Percentiles rank a stretch among this genome's conserved stretches.
Conservation (phyloP, 176 grass and related monocot genomes). For the Rhynchospora tenuis region DNA sequence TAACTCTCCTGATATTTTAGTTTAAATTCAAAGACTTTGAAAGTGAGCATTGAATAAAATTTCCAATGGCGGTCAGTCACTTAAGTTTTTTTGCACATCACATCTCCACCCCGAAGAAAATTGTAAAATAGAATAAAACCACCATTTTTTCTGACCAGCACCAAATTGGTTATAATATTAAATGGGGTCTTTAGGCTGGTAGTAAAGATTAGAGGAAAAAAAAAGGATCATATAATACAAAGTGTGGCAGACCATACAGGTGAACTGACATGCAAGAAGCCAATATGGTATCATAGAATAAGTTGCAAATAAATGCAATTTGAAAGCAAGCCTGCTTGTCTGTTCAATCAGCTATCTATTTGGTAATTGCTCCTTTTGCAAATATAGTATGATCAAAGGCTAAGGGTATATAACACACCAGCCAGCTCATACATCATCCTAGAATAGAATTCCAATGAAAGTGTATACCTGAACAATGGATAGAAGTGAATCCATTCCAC, state of each 20-base stretch:
- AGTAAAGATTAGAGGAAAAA: neutral
- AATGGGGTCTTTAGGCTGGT: neutral
- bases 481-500: slow-evolving; percentile 78
- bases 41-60: neutral
- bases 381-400: neutral
- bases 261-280: neutral
- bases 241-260: neutral
- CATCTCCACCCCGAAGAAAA: neutral
- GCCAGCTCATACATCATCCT: neutral
- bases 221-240: neutral
- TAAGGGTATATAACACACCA: neutral
- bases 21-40: neutral
- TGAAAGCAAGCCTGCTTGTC: neutral
- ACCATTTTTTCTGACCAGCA: neutral
- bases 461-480: slow-evolving; percentile 76
- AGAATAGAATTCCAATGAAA: neutral
- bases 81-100: neutral
- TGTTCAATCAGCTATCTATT: neutral
- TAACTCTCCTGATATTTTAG: neutral
- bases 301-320: neutral
- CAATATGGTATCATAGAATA: neutral
- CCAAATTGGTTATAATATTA: neutral
- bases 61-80: neutral
- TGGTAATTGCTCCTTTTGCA: neutral
- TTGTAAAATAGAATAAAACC: neutral